These are phyloP conservation scores for Blumeriella jaapii DNA, from an alignment of 2,329 filamentous ascomycete species.

Conservation along the genomic window DNA sequence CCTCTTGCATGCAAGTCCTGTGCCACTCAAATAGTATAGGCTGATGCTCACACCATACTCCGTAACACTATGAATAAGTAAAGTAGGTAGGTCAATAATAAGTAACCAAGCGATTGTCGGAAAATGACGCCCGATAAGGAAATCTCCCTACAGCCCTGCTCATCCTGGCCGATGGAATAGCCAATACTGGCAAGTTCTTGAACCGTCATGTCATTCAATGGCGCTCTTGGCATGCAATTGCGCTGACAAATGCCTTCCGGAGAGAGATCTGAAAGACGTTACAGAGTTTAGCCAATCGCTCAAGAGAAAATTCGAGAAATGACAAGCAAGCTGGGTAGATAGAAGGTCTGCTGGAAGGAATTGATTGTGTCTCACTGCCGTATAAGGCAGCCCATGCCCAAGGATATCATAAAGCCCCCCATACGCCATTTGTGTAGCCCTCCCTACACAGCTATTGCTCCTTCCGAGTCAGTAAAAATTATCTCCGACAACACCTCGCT, in stretches of 20 bases:
- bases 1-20: too few relatives aligned
- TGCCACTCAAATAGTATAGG: too few relatives aligned
- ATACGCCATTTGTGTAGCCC: not conserved
- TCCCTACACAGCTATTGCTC: slow-evolving; percentile 1
- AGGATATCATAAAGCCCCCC: too few relatives aligned
- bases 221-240: not conserved
- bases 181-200: not conserved
- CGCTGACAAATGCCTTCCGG: not conserved
- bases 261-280: not conserved
- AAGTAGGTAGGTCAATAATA: too few relatives aligned
- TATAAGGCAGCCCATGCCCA: too few relatives aligned
- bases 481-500: slow-evolving; percentile 1
- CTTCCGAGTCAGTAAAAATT: not conserved
- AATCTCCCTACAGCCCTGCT: not conserved
- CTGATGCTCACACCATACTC: too few relatives aligned
- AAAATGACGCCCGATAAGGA: not conserved
- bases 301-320: not conserved
- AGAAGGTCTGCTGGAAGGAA: not conserved
- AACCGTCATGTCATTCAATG: not conserved
- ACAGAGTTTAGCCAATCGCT: not conserved
- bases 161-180: not conserved
- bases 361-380: too few relatives aligned
- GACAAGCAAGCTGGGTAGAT: not conserved
- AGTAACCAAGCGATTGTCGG: not conserved
- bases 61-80: too few relatives aligned